Conservation (phyloP, 805 yeast genomes). For the Millerozyma miso region DNA sequence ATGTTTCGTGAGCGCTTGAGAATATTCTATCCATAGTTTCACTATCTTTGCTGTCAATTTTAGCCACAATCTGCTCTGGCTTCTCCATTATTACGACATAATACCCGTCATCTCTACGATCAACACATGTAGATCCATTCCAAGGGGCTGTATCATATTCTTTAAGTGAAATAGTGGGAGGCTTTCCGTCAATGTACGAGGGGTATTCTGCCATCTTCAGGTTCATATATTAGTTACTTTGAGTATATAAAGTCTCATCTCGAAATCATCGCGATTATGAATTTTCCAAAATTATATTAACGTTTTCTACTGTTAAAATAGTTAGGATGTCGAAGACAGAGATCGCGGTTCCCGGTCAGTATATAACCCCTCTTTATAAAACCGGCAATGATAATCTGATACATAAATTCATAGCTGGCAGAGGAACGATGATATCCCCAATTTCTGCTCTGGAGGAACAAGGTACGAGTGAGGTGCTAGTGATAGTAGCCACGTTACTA, state of each 20-base stretch:
- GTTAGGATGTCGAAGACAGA: not conserved
- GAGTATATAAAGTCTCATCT: not conserved
- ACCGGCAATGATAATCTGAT: slow-evolving; percentile 19
- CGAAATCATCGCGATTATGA: not conserved
- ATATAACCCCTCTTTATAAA: slow-evolving; percentile 56
- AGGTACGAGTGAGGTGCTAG: slow-evolving; percentile 28
- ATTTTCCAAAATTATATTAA: no score
- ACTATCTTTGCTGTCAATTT: slow-evolving; percentile 32
- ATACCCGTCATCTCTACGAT: slow-evolving; percentile 27
- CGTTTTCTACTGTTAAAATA: not conserved
- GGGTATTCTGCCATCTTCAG: slow-evolving; percentile 30
- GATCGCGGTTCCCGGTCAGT: slow-evolving; percentile 75
- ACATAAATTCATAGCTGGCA: slow-evolving; percentile 54
- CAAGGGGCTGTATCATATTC: slow-evolving; percentile 51
- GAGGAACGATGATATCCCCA: slow-evolving; percentile 54
- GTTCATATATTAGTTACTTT: not conserved
- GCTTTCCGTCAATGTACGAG: slow-evolving; percentile 38
- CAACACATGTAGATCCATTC: slow-evolving; percentile 50
- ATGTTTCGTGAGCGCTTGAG: slow-evolving; percentile 39
- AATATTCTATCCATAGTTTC: slow-evolving; percentile 42
- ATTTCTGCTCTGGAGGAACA: slow-evolving; percentile 33
- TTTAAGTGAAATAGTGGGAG: slow-evolving; percentile 42
- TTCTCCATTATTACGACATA: slow-evolving; percentile 44
- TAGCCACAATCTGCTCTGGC: slow-evolving; percentile 42
- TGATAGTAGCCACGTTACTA: slow-evolving; percentile 55